Base-by-base conservation (phyloP, 768 basidiomycete species). In the Mycena filopes region DNA sequence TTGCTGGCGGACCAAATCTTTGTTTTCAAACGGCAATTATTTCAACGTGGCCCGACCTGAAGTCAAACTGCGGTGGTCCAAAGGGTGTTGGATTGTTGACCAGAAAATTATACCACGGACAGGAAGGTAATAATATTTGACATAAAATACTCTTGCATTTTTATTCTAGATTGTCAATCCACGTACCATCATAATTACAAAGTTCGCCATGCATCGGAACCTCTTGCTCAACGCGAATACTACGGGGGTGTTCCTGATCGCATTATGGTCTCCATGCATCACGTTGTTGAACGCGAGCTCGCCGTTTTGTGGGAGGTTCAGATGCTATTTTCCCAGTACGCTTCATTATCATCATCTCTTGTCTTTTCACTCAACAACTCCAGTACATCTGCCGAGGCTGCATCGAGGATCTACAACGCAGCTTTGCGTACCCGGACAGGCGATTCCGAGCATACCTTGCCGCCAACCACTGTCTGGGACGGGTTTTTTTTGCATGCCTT, bases 181-280 rank as follows among this genome's bases (percentile, higher is more conserved):
- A 56, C 55, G 10, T 56, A 56, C 31, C 55, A 56, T 23, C 55
- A 56, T 20, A 21, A 46, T 56, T 46, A 56, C 36, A 25, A 46
- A 36, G 23, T 56, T 31, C 28, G 21, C 12, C 38, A 47, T 47
- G 55, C 55, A 4, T 42, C 55, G 13, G 5, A 33, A 21, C 18
- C 55, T n/a, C 9, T 2, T n/a, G 42, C 55, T 9, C 42, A 46
- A 33, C 42, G 55, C 1, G 55, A 56, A 33, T 56, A 56, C 38
- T 56, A 56, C 25, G 55, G 29, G 3, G 55, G 55, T 8, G 13
- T 56, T 2, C 43, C 55, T 2, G 55, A 56, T 13, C 25, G 13
- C 8, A 46, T 56, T 15, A 21, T 21, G 45, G 55, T 56, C 1
- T 56, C 55, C 1, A 40, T 41, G 55, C 55, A 56, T 18, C 21